phyloP scores from a whole-genome alignment of 192 early-diverging fungal genomes.

The Podila minutissima region DNA sequence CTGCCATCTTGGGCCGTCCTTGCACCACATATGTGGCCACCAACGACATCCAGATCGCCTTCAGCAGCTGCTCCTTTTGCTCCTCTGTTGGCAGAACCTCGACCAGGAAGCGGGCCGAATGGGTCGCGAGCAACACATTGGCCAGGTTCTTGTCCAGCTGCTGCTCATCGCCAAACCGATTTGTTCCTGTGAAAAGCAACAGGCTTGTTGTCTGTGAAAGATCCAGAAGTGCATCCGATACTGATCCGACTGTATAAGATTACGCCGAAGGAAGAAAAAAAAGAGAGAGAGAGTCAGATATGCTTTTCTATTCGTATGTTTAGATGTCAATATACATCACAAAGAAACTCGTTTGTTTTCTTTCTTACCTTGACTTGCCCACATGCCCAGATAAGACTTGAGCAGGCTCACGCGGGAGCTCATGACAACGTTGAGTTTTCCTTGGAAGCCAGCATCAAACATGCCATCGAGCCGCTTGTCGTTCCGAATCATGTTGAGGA shows the following conservation, averaged over 20 bases:
- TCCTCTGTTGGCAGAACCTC: slow-evolving; percentile 10
- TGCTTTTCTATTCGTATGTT: neutral
- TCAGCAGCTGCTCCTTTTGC: slow-evolving; percentile 32
- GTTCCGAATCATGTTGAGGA: slow-evolving; percentile 45
- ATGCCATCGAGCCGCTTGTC: slow-evolving; percentile 46
- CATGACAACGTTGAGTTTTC: slow-evolving; percentile 41
- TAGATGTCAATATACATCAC: neutral
- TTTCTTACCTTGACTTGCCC: slow-evolving; percentile 35
- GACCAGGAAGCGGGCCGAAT: slow-evolving; percentile 37
- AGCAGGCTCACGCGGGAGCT: slow-evolving; percentile 38
- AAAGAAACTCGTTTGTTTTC: neutral
- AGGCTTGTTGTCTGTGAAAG: slow-evolving; percentile 36
- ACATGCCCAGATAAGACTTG: slow-evolving; percentile 49
- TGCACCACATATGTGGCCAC: slow-evolving; percentile 46
- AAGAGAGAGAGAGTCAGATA: neutral
- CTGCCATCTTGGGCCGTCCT: slow-evolving; percentile 20
- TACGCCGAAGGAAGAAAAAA: neutral
- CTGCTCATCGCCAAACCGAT: slow-evolving; percentile 38
- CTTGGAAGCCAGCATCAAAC: slow-evolving; percentile 48
- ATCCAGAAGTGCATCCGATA: slow-evolving; percentile 30
- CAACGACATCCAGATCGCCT: slow-evolving; percentile 46
- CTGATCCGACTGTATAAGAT: slow-evolving; percentile 15
- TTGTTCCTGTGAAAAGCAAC: slow-evolving; percentile 39
- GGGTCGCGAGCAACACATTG: slow-evolving; percentile 31
- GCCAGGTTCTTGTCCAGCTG: slow-evolving; percentile 41